phyloP scores from a whole-genome alignment of 2,329 filamentous ascomycete genomes.

The Beauveria varroae region DNA sequence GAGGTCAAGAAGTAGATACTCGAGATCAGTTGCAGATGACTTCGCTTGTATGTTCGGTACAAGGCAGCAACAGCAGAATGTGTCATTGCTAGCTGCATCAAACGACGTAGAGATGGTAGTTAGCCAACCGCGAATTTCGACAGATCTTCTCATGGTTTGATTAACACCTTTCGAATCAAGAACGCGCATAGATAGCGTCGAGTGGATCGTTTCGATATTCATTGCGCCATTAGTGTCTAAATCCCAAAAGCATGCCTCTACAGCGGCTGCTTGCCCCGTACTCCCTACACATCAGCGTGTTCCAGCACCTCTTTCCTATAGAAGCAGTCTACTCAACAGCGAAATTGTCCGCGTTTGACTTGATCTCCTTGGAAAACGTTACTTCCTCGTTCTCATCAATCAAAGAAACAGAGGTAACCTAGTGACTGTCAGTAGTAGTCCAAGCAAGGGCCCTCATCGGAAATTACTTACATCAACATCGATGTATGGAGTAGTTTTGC shows the following conservation, averaged over 20 bases:
- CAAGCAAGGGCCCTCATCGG: no score
- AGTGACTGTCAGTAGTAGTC: slow-evolving; percentile 17
- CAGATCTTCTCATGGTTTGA: no score
- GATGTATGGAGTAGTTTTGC: slow-evolving; percentile 76
- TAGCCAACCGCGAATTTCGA: neutral
- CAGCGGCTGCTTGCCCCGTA: neutral
- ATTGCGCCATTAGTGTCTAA: slow-evolving; percentile 15
- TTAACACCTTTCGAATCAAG: neutral
- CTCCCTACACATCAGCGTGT: slow-evolving; percentile 4
- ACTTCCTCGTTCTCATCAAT: slow-evolving; percentile 72
- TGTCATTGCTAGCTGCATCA: no score
- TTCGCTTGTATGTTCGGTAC: no score
- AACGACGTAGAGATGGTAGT: no score
- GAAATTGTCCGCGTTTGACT: slow-evolving; percentile 68
- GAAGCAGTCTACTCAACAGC: slow-evolving; percentile 55
- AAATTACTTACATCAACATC: slow-evolving; percentile 77
- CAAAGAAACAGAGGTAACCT: slow-evolving; percentile 62
- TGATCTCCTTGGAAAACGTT: slow-evolving; percentile 75
- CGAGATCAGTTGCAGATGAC: no score
- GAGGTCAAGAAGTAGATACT: no score
- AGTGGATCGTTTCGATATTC: neutral
- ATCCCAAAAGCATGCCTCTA: slow-evolving; percentile 9
- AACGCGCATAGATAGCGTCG: neutral
- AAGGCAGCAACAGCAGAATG: no score
- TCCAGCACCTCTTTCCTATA: neutral